These are phyloP conservation scores for Cinnamomum chago DNA, from an alignment of 164 flowering plant genomes.

Conservation along the genomic window DNA sequence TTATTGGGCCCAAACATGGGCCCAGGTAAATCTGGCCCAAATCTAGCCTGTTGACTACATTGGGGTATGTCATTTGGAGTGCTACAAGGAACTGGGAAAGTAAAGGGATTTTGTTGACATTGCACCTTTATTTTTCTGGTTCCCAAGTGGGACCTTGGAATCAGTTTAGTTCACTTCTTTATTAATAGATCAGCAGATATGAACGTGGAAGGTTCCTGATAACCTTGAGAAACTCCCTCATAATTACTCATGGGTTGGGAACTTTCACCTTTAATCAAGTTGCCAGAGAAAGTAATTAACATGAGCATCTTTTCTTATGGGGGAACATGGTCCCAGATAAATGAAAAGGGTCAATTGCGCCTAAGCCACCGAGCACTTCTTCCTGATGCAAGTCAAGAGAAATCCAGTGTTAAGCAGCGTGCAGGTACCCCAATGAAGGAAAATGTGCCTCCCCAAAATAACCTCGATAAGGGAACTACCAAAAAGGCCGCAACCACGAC, in stretches of 20 bases:
- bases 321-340: slow-evolving; percentile 44
- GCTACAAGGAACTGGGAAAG: too few relatives aligned
- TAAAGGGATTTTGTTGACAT: too few relatives aligned
- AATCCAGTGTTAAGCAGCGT: slow-evolving; percentile 32
- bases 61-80: too few relatives aligned
- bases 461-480: slow-evolving; percentile 25
- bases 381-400: slow-evolving; percentile 60
- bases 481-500: slow-evolving; percentile 19
- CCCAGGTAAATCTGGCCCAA: too few relatives aligned
- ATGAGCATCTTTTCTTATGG: not conserved
- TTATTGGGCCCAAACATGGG: too few relatives aligned
- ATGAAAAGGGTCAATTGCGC: slow-evolving; percentile 95
- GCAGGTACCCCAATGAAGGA: slow-evolving; percentile 31
- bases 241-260: not conserved
- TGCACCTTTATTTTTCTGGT: too few relatives aligned
- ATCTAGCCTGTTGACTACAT: too few relatives aligned
- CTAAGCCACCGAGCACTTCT: slow-evolving; percentile 81
- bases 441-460: slow-evolving; percentile 23
- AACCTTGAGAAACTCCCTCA: not conserved
- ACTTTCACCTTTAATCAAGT: not conserved
- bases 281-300: not conserved
- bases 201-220: too few relatives aligned
- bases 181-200: too few relatives aligned
- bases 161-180: too few relatives aligned
- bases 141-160: too few relatives aligned